Evolutionary conservation across 1,284 basidiomycete genomes (phyloP), one percentile per base, ranked within the genome.

Genomic region (Marasmius sp.): DNA sequence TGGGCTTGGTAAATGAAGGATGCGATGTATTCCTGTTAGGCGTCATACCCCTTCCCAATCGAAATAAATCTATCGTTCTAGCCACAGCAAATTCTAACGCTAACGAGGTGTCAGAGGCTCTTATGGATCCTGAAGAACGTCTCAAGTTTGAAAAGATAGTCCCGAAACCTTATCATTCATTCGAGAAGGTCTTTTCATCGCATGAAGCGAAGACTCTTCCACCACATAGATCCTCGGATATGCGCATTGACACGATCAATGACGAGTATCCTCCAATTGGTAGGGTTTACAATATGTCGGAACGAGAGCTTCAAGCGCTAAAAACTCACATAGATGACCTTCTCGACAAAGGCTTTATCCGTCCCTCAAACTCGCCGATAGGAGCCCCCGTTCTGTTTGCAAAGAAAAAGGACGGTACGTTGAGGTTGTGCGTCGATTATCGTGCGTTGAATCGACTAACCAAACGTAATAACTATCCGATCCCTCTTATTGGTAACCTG

Each of bases 321-420:
- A 50, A 50, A 22, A 33, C n/a, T 20, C 27, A 20, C 20, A 50
- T 50, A 12, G 20, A 50, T 7, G 20, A 50, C 12, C 3, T 50
- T 3, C 8, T 50, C 3, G 20, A 33, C 3, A 45, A 45, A 6
- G 43, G 43, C 6, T 45, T 45, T 38, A 53, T 43, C 1, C 37
- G 37, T 3, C 39, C 59, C 3, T 60, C 59, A 3, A 60, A 53
- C 16, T 60, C 52, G 1, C 59, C 59, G 4, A 45, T 60, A 2
- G 20, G 38, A 1, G 38, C 59, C 43, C 58, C 58, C 1, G 59
- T 60, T 33, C 33, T 60, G 2, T 60, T 54, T 48, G 50, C 43
- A n/a, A 60, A 61, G 45, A 61, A 61, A n/a, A 61, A 61, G 27
- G 59, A 61, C 33, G 54, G 59, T 1, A 55, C 9, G 6, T 39